phyloP scores from a whole-genome alignment of 2,329 filamentous ascomycete genomes.

The Nakataea oryzae region DNA sequence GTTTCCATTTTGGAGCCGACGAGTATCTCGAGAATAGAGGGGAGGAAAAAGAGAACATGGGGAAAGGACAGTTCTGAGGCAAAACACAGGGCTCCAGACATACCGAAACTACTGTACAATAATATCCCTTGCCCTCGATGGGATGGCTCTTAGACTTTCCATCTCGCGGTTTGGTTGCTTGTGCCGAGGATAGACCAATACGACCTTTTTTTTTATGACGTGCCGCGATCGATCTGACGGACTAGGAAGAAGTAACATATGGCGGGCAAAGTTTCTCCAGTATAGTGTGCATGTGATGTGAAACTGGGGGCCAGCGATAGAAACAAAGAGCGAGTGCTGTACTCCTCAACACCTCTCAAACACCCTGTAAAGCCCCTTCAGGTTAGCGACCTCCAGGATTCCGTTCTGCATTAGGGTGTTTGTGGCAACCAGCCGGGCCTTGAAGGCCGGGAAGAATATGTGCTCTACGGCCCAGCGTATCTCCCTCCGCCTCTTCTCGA shows the following conservation, averaged over 20 bases:
- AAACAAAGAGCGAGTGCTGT: background rate
- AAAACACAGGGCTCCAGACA: background rate
- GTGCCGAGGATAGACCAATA: conserved; percentile 3
- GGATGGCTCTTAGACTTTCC: background rate
- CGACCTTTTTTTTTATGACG: conserved; percentile 5
- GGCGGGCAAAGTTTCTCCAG: conserved; percentile 6
- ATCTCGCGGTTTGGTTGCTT: background rate
- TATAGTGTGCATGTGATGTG: conserved; percentile 7
- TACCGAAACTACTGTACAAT: conserved; percentile 4
- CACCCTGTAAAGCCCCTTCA: conserved; percentile 87
- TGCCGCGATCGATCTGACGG: background rate
- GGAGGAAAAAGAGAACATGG: background rate
- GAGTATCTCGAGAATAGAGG: background rate
- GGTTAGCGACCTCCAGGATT: conserved; percentile 77
- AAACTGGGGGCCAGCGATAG: background rate
- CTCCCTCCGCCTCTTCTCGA: conserved; percentile 53
- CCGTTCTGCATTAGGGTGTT: conserved; percentile 61
- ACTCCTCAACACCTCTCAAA: conserved; percentile 73
- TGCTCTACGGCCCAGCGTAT: conserved; percentile 72
- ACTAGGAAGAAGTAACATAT: background rate
- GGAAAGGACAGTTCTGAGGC: background rate
- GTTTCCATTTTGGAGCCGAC: background rate
- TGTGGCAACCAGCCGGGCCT: conserved; percentile 73
- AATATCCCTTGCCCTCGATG: background rate
- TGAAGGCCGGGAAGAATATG: conserved; percentile 82